These are phyloP conservation scores for Leccinum fuscescens DNA, from an alignment of 1,284 basidiomycete species.

Conservation along the genomic window DNA sequence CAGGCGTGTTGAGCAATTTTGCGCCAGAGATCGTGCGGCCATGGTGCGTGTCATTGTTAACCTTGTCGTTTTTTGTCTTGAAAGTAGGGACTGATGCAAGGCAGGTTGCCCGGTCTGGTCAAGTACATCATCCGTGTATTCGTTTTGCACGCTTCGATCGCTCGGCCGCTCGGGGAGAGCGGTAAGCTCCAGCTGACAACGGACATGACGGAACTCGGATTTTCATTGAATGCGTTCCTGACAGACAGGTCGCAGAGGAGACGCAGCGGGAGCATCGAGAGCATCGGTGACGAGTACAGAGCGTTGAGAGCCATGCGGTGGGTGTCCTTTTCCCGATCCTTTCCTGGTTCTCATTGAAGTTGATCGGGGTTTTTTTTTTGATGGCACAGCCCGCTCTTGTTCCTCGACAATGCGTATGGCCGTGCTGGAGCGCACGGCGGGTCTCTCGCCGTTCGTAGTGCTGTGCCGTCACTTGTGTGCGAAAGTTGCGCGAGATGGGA, in stretches of 20 bases:
- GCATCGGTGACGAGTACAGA: conserved; percentile 77
- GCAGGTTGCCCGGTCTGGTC: conserved; percentile 67
- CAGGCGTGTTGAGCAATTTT: conserved; percentile 71
- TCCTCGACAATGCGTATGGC: conserved; percentile 78
- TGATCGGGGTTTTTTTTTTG: conserved; percentile 33
- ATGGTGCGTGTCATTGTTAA: conserved; percentile 50
- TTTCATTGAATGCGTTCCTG: conserved; percentile 79
- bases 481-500: conserved; percentile 88
- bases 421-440: conserved; percentile 62
- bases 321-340: conserved; percentile 20
- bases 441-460: conserved; percentile 79
- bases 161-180: conserved; percentile 81
- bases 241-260: conserved; percentile 55
- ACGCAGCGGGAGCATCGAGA: conserved; percentile 64
- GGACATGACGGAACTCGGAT: conserved; percentile 96
- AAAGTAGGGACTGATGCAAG: not conserved
- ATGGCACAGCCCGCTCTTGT: conserved; percentile 70
- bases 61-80: not conserved
- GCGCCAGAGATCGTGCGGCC: conserved; percentile 69
- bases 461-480: conserved; percentile 96
- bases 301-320: conserved; percentile 79
- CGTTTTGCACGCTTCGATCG: conserved; percentile 86
- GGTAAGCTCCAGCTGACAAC: conserved; percentile 90
- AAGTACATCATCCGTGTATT: conserved; percentile 81
- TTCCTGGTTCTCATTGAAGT: not conserved